phyloP scores from a whole-genome alignment of 2,329 filamentous ascomycete species.

The Chaetomiaceae sp. region DNA sequence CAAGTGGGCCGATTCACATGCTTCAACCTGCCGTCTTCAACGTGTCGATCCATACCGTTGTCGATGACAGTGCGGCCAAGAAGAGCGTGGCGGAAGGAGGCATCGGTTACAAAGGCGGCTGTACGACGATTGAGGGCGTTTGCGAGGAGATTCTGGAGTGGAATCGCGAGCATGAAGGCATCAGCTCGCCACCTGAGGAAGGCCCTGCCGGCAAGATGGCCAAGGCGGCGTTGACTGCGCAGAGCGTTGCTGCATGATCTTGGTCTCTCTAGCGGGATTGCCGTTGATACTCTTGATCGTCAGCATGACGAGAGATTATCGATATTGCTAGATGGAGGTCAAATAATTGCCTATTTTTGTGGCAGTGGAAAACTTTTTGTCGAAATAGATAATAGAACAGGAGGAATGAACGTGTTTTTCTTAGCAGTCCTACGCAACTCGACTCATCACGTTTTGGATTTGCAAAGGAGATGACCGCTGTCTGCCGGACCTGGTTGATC shows the following conservation, averaged over 20 bases:
- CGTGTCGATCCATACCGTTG: conserved; percentile 35
- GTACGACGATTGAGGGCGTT: conserved; percentile 39
- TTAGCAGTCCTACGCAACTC: no score
- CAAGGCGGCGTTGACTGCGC: conserved; percentile 12
- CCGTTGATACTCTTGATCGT: not conserved
- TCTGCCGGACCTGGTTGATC: no score
- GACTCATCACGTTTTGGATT: no score
- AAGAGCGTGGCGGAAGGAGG: conserved; percentile 38
- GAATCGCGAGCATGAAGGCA: conserved; percentile 32
- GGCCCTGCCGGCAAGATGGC: conserved; percentile 4
- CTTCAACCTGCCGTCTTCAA: conserved; percentile 40
- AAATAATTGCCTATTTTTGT: no score
- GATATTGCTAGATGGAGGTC: no score
- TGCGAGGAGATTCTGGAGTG: conserved; percentile 38
- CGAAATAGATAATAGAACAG: no score
- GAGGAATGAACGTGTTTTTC: no score
- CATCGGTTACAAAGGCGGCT: conserved; percentile 38
- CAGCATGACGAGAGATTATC: not conserved
- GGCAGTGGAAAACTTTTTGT: no score
- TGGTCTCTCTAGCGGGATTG: no score
- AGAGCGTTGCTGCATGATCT: conserved; percentile 12
- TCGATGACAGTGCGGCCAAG: conserved; percentile 37
- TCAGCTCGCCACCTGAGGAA: not conserved
- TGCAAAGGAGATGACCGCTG: no score
- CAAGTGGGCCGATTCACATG: conserved; percentile 33